Conservation (phyloP, 495 filamentous ascomycete genomes). For the Xylaria flabelliformis region DNA sequence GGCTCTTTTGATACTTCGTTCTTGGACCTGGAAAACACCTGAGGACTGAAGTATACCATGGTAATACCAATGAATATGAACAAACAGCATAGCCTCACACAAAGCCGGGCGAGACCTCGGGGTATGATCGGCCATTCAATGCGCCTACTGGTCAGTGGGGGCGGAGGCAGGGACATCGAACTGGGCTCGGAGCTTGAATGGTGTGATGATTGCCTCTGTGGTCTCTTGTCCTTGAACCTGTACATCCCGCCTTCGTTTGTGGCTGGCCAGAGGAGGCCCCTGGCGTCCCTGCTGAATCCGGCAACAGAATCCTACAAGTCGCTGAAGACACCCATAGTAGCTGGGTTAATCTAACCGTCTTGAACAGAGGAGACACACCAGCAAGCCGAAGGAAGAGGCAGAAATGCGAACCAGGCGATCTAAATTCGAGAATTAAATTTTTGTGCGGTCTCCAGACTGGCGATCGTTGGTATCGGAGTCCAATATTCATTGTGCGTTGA, state of each 20-base stretch:
- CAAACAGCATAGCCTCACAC: background rate
- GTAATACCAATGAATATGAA: background rate
- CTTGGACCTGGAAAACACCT: background rate
- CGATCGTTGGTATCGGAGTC: background rate
- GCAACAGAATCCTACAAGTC: conserved; percentile 24
- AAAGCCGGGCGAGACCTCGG: conserved; percentile 22
- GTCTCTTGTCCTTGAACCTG: conserved; percentile 29
- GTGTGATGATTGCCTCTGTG: conserved; percentile 19
- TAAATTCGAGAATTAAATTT: background rate
- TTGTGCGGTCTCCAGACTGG: background rate
- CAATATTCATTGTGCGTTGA: background rate
- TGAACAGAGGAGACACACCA: background rate
- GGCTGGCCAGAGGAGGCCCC: conserved; percentile 13
- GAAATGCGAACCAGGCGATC: background rate
- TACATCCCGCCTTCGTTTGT: conserved; percentile 16
- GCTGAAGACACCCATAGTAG: conserved; percentile 22
- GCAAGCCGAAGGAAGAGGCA: background rate
- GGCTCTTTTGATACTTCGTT: background rate
- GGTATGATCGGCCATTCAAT: conserved; percentile 17
- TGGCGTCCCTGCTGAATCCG: conserved; percentile 20
- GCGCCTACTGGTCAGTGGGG: background rate
- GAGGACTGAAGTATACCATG: conserved; percentile 4
- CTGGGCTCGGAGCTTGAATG: conserved; percentile 21
- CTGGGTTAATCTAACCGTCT: background rate
- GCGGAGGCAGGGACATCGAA: background rate